Evolutionary conservation across 2,329 filamentous ascomycete genomes (phyloP), one percentile per base, ranked within the genome.

Genomic region (Dothistroma pini): DNA sequence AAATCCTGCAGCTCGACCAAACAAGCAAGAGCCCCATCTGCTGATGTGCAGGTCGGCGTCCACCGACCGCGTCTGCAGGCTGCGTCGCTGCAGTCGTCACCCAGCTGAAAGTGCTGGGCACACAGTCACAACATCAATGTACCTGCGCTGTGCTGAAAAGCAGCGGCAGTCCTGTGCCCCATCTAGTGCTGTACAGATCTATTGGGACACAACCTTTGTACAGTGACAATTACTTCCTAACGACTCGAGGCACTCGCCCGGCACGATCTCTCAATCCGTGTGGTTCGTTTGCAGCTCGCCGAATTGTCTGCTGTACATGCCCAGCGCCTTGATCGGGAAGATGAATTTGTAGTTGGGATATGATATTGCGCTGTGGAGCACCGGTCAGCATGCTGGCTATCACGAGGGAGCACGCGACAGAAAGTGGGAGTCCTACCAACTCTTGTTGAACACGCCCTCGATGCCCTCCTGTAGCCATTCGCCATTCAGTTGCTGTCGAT

Each of bases 331-430:
- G 74, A 97, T 89, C 0, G 93, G 88, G 77, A 97, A 99, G 61
- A 89, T 90, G 75, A 96, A 95, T 80, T 97, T 99, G 82, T 99
- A 99, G 81, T 99, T 99, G 49, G 93, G 93, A 73, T 99, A 99
- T 0, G 91, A 95, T 67, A 99, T 99, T 91, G 97, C 97, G 81
- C 86, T 88, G 70, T 62, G 61, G 72, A 63, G 74, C 70, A 54
- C 29, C 34, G 55, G 59, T 69, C 49, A 65, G 59, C 60, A 32
- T 31, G 22, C 57, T 63, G 58, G 58, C 57, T 41, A 56, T 25
- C 50, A 57, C 25, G 54, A 59, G 44, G 32, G 57, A 7, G 53
- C 21, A 44, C 51, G 41, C 25, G 38, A 22, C 49, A 54, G n/a
- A 21, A 47, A 31, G 35, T 35, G 57, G 41, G 50, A 62, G 32